phyloP scores from a whole-genome alignment of 2,329 filamentous ascomycete genomes.

The Fusarium metavorans region DNA sequence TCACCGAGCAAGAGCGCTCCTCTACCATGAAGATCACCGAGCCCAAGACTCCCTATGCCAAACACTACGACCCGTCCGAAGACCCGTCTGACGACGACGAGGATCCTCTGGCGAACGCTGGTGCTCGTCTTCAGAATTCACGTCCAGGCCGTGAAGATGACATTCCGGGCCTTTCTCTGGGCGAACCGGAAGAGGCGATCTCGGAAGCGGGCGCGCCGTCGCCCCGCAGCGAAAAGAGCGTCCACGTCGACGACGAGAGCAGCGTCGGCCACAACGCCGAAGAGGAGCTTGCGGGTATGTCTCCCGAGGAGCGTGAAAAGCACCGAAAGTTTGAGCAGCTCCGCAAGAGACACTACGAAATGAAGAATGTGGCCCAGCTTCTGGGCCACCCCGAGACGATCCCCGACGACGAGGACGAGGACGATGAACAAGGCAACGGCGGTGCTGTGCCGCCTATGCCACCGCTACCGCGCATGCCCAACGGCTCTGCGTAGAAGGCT shows the following conservation, averaged over 20 bases:
- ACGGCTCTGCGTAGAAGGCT: slow-evolving; percentile 48
- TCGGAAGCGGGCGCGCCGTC: slow-evolving; percentile 58
- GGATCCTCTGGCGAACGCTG: slow-evolving; percentile 46
- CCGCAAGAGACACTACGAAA: slow-evolving; percentile 98
- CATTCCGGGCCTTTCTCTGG: slow-evolving; percentile 91
- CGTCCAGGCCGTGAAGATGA: slow-evolving; percentile 71
- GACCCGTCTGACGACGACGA: slow-evolving; percentile 85
- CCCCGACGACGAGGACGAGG: slow-evolving; percentile 72
- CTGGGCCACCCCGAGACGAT: slow-evolving; percentile 81
- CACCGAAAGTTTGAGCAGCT: slow-evolving; percentile 91
- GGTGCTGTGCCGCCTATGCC: slow-evolving; percentile 54
- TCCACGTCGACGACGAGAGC: slow-evolving; percentile 79
- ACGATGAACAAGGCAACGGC: slow-evolving; percentile 66
- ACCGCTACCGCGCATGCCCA: slow-evolving; percentile 58
- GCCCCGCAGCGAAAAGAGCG: slow-evolving; percentile 71
- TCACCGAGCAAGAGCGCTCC: slow-evolving; percentile 95
- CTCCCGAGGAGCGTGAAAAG: slow-evolving; percentile 85
- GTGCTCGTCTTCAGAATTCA: slow-evolving; percentile 47
- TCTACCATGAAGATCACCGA: slow-evolving; percentile 99
- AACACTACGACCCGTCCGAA: slow-evolving; percentile 89
- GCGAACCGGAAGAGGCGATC: slow-evolving; percentile 86
- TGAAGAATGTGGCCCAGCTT: slow-evolving; percentile 91
- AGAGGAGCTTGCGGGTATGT: slow-evolving; percentile 65
- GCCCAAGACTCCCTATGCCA: slow-evolving; percentile 96
- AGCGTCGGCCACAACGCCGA: slow-evolving; percentile 70